Evolutionary conservation across 23 red algal genomes (phyloP), one percentile per base, ranked within the genome.

Genomic region (Gracilaria caudata): DNA sequence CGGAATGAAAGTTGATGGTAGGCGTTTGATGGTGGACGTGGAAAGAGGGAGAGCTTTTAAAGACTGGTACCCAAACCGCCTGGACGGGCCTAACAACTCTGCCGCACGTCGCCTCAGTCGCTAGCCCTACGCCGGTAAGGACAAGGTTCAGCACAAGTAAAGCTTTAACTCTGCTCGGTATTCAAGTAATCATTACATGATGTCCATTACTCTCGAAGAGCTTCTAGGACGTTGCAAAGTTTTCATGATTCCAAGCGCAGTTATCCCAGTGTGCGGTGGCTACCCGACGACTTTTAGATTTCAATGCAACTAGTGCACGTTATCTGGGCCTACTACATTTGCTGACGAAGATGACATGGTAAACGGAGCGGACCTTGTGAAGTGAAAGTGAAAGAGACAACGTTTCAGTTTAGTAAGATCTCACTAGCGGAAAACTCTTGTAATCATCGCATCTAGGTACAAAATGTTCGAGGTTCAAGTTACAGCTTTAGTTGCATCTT

Each of bases 11-110:
- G 51, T 98, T 2, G 95, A 94, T 34, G 95, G 95, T 36, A 43
- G 84, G 3, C 57, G 95, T 12, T 51, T 98, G 57, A 34, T 87
- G 20, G 90, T 94, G 1, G 95, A 98, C 57, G 86, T 98, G 41
- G 95, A 93, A 66, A 34, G 90, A 19, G 95, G 90, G 11, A 53
- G 95, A 14, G 91, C 95, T 19, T 78, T 85, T 8, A 83, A 84
- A n/a, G 81, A 73, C 49, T 98, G 89, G 89, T 68, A 81, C 49
- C 95, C 95, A 0, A 86, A 91, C 25, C 54, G 90, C 41, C 60
- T 93, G 8, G 83, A 93, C 51, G 83, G 83, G 7, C 90, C 90
- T 24, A 23, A 85, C 79, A 91, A 91, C 45, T 72, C 87, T 34
- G 77, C 77, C 25, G 47, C 65, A 37, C 61, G 61, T 37, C 61